These are phyloP conservation scores for Triticum aestivum DNA, from an alignment of 176 grass and related monocot genomes.

Conservation along the genomic window IWGSC_CS_RefSeq_v2.1 NC_057811.1:484179855-484180354, in stretches of 20 bases:
- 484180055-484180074: not conserved
- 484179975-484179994: slow-evolving; percentile 98
- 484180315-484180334: not conserved
- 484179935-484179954: slow-evolving; percentile 88
- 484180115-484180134: not conserved
- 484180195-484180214: slow-evolving; percentile 92
- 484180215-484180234: slow-evolving; percentile 13
- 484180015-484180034: not conserved
- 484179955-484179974: slow-evolving; percentile 92
- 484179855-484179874: slow-evolving; percentile 97
- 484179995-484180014: slow-evolving; percentile 98
- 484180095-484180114: not conserved
- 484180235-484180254: not conserved
- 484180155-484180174: slow-evolving; percentile 97
- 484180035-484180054: not conserved
- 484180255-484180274: not conserved
- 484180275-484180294: not conserved
- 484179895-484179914: slow-evolving; percentile 96
- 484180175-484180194: slow-evolving; percentile 95
- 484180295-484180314: not conserved
- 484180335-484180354: not conserved
- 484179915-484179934: slow-evolving; percentile 96
- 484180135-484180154: slow-evolving; percentile 56
- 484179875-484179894: slow-evolving; percentile 94
- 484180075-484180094: not conserved